These are phyloP conservation scores for Crithidia mellificae DNA, from an alignment of 208 protist species.

Conservation along the genomic window DNA sequence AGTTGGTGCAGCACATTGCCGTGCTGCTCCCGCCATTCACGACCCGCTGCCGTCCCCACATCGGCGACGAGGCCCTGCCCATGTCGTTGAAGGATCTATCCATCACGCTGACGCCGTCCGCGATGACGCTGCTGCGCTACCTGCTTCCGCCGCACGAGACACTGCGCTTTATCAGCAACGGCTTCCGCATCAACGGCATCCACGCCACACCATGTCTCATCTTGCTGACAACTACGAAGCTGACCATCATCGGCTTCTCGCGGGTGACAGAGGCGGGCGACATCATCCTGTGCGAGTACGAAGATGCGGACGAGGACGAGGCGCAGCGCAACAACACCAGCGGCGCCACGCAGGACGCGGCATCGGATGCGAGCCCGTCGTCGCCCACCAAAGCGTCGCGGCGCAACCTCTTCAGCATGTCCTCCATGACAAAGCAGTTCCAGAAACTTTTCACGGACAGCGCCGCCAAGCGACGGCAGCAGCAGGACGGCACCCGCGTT, in stretches of 20 bases:
- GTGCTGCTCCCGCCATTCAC: conserved; percentile 55
- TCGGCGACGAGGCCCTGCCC: conserved; percentile 26
- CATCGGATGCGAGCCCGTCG: not conserved
- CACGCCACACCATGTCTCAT: conserved; percentile 84
- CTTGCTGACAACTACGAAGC: conserved; percentile 61
- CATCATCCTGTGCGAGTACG: conserved; percentile 76
- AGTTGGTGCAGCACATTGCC: conserved; percentile 65
- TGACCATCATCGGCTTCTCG: conserved; percentile 79
- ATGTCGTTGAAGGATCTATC: conserved; percentile 47
- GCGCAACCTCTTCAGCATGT: conserved; percentile 26
- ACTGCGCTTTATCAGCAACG: conserved; percentile 86
- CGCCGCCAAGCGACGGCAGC: conserved; percentile 39
- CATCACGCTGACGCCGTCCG: conserved; percentile 61
- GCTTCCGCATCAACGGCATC: conserved; percentile 85
- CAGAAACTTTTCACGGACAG: conserved; percentile 67
- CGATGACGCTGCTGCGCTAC: conserved; percentile 71
- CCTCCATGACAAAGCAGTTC: conserved; percentile 69
- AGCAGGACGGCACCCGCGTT: conserved; percentile 76
- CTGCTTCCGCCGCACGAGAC: conserved; percentile 70
- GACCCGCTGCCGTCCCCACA: conserved; percentile 58
- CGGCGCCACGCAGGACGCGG: not conserved
- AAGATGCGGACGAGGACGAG: conserved; percentile 20
- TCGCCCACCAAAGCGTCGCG: conserved; percentile 22
- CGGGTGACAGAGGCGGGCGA: conserved; percentile 76
- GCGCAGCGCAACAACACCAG: conserved; percentile 3